Conservation (phyloP, 2,329 filamentous ascomycete species). For the Aspergillus sp. region DNA sequence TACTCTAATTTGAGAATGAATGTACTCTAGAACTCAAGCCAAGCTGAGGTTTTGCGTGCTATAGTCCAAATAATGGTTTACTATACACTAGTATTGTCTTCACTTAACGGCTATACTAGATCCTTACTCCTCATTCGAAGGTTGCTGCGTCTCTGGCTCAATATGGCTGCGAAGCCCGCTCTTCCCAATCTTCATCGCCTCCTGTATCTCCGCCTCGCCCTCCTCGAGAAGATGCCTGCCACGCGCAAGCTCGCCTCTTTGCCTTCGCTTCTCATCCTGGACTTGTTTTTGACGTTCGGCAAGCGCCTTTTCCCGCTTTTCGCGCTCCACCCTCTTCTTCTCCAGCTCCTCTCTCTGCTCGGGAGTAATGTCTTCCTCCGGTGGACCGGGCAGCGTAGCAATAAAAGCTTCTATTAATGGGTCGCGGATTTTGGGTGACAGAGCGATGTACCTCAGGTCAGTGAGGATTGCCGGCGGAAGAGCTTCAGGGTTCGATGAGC, state of each 20-base stretch:
- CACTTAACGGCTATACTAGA: not conserved
- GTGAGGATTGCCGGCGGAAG: conserved; percentile 48
- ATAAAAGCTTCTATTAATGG: conserved; percentile 50
- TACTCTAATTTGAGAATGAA: conserved; percentile 11
- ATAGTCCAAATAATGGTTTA: not conserved
- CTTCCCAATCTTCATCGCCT: conserved; percentile 49
- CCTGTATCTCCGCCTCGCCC: conserved; percentile 49
- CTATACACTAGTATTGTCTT: not conserved
- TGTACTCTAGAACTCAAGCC: conserved; percentile 9
- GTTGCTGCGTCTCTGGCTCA: conserved; percentile 30
- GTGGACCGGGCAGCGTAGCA: conserved; percentile 46
- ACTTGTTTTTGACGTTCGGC: conserved; percentile 49
- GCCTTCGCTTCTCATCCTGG: conserved; percentile 48
- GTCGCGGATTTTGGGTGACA: conserved; percentile 44
- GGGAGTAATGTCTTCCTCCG: conserved; percentile 41
- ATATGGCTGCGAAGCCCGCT: conserved; percentile 49
- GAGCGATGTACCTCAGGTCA: conserved; percentile 50
- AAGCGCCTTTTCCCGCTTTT: conserved; percentile 50
- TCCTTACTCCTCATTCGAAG: conserved; percentile 11
- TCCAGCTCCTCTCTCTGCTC: conserved; percentile 44
- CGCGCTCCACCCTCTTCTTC: conserved; percentile 45
- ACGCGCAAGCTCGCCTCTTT: conserved; percentile 44
- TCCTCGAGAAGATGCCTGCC: conserved; percentile 48
- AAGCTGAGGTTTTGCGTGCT: not conserved
- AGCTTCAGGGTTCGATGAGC: conserved; percentile 43